Evolutionary conservation across 495 filamentous ascomycete species (phyloP).

Genomic region (Pyrenula massariospora): DNA sequence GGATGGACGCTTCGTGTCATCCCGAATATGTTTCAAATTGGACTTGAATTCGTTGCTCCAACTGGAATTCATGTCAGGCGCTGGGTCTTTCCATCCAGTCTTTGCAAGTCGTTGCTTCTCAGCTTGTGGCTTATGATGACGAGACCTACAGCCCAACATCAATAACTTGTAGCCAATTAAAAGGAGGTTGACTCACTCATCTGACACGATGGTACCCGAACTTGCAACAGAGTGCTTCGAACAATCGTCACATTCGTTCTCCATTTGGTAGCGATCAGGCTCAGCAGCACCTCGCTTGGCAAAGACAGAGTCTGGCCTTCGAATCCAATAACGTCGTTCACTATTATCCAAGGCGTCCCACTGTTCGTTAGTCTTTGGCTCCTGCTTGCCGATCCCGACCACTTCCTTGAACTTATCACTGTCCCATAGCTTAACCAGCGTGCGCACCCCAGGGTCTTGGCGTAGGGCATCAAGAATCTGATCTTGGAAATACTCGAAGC

Average conservation of each 20-base stretch:
- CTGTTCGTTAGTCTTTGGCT: background rate
- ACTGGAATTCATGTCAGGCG: background rate
- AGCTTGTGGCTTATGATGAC: background rate
- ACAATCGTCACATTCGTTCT: background rate
- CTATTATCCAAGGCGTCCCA: background rate
- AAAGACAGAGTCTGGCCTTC: background rate
- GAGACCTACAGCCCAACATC: background rate
- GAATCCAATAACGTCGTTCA: background rate
- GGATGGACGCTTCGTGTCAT: background rate
- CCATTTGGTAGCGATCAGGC: background rate
- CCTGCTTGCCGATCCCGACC: background rate
- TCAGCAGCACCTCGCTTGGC: background rate
- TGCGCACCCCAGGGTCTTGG: background rate
- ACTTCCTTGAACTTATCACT: background rate
- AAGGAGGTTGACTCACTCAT: background rate
- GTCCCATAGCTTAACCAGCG: background rate
- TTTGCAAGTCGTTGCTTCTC: background rate
- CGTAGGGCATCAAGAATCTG: background rate
- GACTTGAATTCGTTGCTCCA: background rate
- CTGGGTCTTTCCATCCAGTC: background rate
- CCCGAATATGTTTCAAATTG: background rate
- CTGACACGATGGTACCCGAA: background rate
- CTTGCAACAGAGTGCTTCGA: background rate
- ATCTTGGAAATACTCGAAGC: background rate
- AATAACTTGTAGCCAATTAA: background rate